These are phyloP conservation scores for Penicillium psychrofluorescens DNA, from an alignment of 495 filamentous ascomycete genomes.

Conservation along the genomic window DNA sequence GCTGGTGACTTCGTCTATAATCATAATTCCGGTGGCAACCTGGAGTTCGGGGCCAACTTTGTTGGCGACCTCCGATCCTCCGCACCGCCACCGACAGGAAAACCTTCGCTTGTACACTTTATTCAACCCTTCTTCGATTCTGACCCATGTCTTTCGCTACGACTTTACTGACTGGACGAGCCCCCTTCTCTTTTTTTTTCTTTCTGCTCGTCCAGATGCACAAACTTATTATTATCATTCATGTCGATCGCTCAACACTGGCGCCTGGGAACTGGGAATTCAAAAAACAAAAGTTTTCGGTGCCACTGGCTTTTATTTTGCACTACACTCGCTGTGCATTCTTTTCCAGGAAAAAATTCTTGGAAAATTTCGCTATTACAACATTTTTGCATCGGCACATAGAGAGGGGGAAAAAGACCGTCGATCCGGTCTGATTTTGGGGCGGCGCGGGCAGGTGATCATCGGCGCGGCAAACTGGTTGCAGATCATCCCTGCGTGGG, in stretches of 20 bases:
- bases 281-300: slow-evolving; percentile 27
- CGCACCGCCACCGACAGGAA: slow-evolving; percentile 21
- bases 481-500: too few relatives aligned
- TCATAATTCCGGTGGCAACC: slow-evolving; percentile 32
- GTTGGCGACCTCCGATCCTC: slow-evolving; percentile 8
- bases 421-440: slow-evolving; percentile 5
- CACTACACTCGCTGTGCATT: slow-evolving; percentile 40
- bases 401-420: slow-evolving; percentile 16
- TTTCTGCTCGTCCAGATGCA: slow-evolving; percentile 31
- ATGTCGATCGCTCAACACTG: slow-evolving; percentile 42
- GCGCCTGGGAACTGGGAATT: slow-evolving; percentile 30
- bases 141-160: slow-evolving; percentile 36
- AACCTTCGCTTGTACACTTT: slow-evolving; percentile 39
- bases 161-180: slow-evolving; percentile 28
- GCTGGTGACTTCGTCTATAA: slow-evolving; percentile 33
- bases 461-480: too few relatives aligned
- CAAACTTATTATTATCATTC: slow-evolving; percentile 32
- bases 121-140: slow-evolving; percentile 16
- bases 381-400: slow-evolving; percentile 34
- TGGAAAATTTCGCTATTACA: too few relatives aligned
- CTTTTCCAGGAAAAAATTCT: too few relatives aligned
- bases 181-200: slow-evolving; percentile 19
- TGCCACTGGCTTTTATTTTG: slow-evolving; percentile 22
- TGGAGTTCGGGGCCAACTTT: slow-evolving; percentile 10
- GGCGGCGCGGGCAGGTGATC: slow-evolving; percentile 15